Evolutionary conservation across 2,329 filamentous ascomycete genomes (phyloP).

Genomic region (Aureobasidium melanogenum): DNA sequence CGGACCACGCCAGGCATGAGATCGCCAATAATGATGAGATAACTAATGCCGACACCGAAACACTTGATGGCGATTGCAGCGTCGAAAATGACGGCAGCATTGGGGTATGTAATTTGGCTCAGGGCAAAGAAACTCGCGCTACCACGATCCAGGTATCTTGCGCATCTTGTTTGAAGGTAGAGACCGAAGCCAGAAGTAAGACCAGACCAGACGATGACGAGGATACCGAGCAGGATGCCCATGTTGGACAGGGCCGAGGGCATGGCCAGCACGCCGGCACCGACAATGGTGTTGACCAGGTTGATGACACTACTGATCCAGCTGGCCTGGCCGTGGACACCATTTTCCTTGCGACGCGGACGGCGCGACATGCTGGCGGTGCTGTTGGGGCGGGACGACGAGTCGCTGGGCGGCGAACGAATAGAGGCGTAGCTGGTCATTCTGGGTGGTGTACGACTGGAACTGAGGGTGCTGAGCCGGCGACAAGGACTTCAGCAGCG

Average conservation of each 20-base stretch:
- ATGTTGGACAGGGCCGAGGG: constrained; percentile 93
- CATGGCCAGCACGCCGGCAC: constrained; percentile 89
- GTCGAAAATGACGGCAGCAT: constrained; percentile 91
- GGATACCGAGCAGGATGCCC: constrained; percentile 75
- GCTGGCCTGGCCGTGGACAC: constrained; percentile 64
- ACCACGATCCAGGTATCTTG: constrained; percentile 84
- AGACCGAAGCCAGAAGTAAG: constrained; percentile 83
- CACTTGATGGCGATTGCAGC: constrained; percentile 95
- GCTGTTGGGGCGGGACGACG: constrained; percentile 30
- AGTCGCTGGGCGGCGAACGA: constrained; percentile 28
- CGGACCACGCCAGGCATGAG: constrained; percentile 90
- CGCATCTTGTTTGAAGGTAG: constrained; percentile 88
- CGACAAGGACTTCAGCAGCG: background rate
- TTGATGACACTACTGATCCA: constrained; percentile 92
- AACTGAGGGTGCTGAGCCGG: background rate
- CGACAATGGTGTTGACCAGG: constrained; percentile 92
- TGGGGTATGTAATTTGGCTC: constrained; percentile 93
- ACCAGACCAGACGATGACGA: constrained; percentile 87
- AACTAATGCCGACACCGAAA: constrained; percentile 94
- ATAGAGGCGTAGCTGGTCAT: constrained; percentile 43
- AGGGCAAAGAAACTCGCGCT: constrained; percentile 91
- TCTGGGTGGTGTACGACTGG: constrained; percentile 12
- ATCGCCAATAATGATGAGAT: constrained; percentile 97
- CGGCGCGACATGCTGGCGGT: constrained; percentile 38
- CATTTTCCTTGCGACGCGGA: constrained; percentile 58